Conservation (phyloP, 495 filamentous ascomycete genomes). For the Talaromyces stipitatus region DNA sequence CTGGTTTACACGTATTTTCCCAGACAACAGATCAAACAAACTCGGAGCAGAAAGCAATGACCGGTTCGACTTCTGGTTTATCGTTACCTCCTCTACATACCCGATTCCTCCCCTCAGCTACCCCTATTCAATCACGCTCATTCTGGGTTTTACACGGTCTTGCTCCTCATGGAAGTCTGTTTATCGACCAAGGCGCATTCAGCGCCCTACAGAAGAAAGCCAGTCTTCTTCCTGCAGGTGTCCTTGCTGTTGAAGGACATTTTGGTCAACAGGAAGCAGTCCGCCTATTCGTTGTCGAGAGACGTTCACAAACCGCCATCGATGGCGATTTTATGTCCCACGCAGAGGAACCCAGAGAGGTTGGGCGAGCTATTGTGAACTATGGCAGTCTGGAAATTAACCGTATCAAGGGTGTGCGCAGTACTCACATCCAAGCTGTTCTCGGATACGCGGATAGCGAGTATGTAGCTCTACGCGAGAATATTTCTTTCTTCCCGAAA, state of each 20-base stretch:
- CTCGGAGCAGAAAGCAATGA: neutral
- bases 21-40: neutral
- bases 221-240: slow-evolving; percentile 82
- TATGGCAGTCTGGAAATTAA: slow-evolving; percentile 79
- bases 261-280: slow-evolving; percentile 93
- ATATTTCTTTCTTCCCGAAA: slow-evolving; percentile 64
- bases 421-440: slow-evolving; percentile 65
- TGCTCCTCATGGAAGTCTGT: slow-evolving; percentile 83
- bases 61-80: neutral
- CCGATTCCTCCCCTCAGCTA: slow-evolving; percentile 79
- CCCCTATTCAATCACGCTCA: slow-evolving; percentile 82
- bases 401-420: slow-evolving; percentile 77
- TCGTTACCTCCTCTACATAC: slow-evolving; percentile 68
- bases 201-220: slow-evolving; percentile 71
- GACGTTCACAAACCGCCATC: slow-evolving; percentile 27
- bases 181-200: slow-evolving; percentile 84
- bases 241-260: slow-evolving; percentile 78
- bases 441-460: slow-evolving; percentile 91
- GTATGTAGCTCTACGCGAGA: slow-evolving; percentile 86
- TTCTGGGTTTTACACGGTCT: slow-evolving; percentile 97
- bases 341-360: slow-evolving; percentile 54
- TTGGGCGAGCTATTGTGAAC: slow-evolving; percentile 88
- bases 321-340: slow-evolving; percentile 38
- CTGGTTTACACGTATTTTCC: neutral
- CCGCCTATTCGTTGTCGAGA: slow-evolving; percentile 67